phyloP scores from a whole-genome alignment of 306 rosid species.

The Psophocarpus tetragonolobus region DNA sequence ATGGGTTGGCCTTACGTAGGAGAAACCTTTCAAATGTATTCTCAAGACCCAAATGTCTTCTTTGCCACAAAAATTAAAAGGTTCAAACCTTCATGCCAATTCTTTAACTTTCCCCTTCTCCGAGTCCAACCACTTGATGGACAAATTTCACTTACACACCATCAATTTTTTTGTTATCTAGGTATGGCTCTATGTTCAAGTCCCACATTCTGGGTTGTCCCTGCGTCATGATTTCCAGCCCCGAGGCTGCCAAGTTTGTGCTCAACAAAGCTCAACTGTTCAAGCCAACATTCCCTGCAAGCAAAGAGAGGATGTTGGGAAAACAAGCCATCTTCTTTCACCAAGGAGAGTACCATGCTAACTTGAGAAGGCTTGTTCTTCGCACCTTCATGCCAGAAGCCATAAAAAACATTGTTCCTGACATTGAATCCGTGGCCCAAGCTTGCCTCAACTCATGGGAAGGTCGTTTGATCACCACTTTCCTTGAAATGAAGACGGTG shows the following conservation, averaged over 20 bases:
- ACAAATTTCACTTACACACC: background rate
- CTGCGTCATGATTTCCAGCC: slow-evolving; percentile 90
- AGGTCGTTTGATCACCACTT: slow-evolving; percentile 69
- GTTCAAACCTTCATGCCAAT: slow-evolving; percentile 28
- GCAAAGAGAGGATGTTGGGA: slow-evolving; percentile 97
- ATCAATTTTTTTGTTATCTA: slow-evolving; percentile 22
- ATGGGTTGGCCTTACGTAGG: slow-evolving; percentile 90
- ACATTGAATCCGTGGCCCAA: slow-evolving; percentile 72
- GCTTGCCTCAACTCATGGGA: slow-evolving; percentile 67
- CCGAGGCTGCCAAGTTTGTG: slow-evolving; percentile 89
- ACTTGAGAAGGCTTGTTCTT: slow-evolving; percentile 81
- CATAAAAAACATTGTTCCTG: slow-evolving; percentile 47
- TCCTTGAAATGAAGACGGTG: slow-evolving; percentile 88
- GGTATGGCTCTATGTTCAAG: slow-evolving; percentile 95
- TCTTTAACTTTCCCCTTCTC: background rate
- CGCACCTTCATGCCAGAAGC: slow-evolving; percentile 87
- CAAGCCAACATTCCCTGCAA: slow-evolving; percentile 93
- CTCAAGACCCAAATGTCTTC: slow-evolving; percentile 93
- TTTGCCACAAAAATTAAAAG: slow-evolving; percentile 69
- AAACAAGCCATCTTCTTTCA: slow-evolving; percentile 90
- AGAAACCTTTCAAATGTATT: slow-evolving; percentile 90
- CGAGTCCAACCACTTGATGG: background rate
- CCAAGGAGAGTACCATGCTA: slow-evolving; percentile 92
- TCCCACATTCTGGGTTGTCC: slow-evolving; percentile 98
- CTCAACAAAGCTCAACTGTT: slow-evolving; percentile 75